Evolutionary conservation across 192 early-diverging fungal genomes (phyloP).

Genomic region (Entomortierella beljakovae): DNA sequence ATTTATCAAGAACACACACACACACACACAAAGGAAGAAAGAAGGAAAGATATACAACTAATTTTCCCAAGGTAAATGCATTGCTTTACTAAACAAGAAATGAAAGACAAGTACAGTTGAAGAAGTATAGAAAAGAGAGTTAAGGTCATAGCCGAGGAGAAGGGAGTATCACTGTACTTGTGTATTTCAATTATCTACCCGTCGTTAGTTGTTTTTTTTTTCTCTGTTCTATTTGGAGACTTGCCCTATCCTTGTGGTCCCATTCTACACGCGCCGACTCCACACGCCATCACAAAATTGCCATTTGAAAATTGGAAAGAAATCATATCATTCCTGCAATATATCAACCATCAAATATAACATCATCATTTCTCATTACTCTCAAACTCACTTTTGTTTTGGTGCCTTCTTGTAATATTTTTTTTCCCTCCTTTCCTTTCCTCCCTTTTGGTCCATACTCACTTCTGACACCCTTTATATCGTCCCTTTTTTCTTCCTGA

Average conservation of each 20-base stretch:
- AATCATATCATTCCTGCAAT: not conserved
- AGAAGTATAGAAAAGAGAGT: too few species aligned
- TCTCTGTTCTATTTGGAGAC: not conserved
- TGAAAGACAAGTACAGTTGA: too few species aligned
- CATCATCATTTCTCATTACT: not conserved
- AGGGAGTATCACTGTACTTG: not conserved
- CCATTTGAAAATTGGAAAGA: not conserved
- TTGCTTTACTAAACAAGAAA: too few species aligned
- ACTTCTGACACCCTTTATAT: not conserved
- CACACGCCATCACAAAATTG: not conserved
- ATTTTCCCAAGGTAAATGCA: too few species aligned
- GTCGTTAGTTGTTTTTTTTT: constrained; percentile 2
- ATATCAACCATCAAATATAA: not conserved
- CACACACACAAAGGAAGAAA: too few species aligned
- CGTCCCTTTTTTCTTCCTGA: not conserved
- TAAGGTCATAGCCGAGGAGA: too few species aligned
- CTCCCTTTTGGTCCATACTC: not conserved
- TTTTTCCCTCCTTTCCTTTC: not conserved
- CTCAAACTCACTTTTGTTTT: not conserved
- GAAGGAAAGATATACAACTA: too few species aligned
- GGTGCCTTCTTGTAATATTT: not conserved
- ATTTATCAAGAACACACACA: too few species aligned
- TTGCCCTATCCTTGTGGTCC: not conserved
- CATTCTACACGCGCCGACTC: not conserved
- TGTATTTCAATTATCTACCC: too few species aligned